A percentile compares a stretch with the other conserved stretches of the same genome.
Evolutionary conservation across 352 stramenopile genomes (phyloP).

Genomic region (Phytophthora rubi): DNA sequence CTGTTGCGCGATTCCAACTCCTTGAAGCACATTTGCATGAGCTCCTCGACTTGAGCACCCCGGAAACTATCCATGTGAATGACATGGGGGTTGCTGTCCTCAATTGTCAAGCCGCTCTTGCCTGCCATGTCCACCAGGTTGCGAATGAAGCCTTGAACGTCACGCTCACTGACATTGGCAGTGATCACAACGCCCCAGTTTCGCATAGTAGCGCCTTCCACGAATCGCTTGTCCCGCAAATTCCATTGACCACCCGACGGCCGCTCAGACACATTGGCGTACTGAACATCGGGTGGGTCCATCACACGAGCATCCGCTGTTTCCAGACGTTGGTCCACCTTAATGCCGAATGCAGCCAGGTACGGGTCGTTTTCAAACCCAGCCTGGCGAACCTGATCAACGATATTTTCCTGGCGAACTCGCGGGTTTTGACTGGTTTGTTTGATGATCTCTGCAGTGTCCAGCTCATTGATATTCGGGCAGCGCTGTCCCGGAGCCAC

Average conservation of each 20-base stretch:
- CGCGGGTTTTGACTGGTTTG: slow-evolving; percentile 62
- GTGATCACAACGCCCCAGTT: slow-evolving; percentile 71
- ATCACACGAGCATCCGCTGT: slow-evolving; percentile 56
- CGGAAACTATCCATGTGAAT: slow-evolving; percentile 49
- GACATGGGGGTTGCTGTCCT: slow-evolving; percentile 46
- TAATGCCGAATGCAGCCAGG: slow-evolving; percentile 65
- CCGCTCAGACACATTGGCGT: slow-evolving; percentile 62
- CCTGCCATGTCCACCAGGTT: slow-evolving; percentile 42
- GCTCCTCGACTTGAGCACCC: slow-evolving; percentile 53
- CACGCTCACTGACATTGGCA: slow-evolving; percentile 41
- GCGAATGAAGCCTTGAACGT: slow-evolving; percentile 54
- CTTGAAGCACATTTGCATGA: slow-evolving; percentile 65
- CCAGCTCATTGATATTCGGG: slow-evolving; percentile 74
- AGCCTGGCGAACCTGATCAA: slow-evolving; percentile 63
- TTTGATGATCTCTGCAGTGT: slow-evolving; percentile 87
- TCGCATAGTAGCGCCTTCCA: slow-evolving; percentile 49
- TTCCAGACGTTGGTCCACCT: slow-evolving; percentile 61
- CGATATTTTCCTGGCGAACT: slow-evolving; percentile 58
- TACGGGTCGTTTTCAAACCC: slow-evolving; percentile 80
- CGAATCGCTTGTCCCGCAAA: slow-evolving; percentile 74
- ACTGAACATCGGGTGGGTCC: slow-evolving; percentile 69
- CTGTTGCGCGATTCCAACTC: slow-evolving; percentile 46
- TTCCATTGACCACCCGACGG: slow-evolving; percentile 78
- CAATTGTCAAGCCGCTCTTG: slow-evolving; percentile 49
- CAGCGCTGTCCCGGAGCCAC: slow-evolving; percentile 75